These are phyloP conservation scores for Calonectria hawksworthii DNA, from an alignment of 2,329 filamentous ascomycete species.

Conservation along the genomic window DNA sequence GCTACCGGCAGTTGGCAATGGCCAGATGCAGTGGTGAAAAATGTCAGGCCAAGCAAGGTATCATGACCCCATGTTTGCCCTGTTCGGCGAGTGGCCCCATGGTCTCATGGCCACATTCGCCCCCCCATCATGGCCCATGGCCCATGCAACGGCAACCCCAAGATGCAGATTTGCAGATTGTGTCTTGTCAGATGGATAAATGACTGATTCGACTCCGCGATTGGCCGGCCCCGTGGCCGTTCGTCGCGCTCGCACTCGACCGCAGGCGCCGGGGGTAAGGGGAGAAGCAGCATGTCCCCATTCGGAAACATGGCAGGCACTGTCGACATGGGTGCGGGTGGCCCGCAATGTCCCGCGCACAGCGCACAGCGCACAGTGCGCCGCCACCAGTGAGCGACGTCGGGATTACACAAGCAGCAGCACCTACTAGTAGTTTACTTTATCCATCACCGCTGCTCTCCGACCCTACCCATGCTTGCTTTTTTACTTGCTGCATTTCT, in stretches of 20 bases:
- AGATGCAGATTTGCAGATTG: slow-evolving; percentile 13
- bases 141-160: slow-evolving; percentile 12
- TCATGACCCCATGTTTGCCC: slow-evolving; percentile 19
- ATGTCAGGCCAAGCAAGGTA: slow-evolving; percentile 10
- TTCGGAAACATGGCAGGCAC: slow-evolving; percentile 28
- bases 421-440: not conserved
- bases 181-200: slow-evolving; percentile 5
- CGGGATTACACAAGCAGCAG: slow-evolving; percentile 36
- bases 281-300: not conserved
- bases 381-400: slow-evolving; percentile 35
- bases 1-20: not conserved
- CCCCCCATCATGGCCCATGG: not conserved
- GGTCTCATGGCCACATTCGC: slow-evolving; percentile 9
- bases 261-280: slow-evolving; percentile 26
- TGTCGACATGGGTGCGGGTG: not conserved
- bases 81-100: slow-evolving; percentile 11
- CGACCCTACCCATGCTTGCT: slow-evolving; percentile 3
- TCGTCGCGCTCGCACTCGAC: not conserved
- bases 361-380: not conserved
- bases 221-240: not conserved
- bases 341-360: slow-evolving; percentile 1
- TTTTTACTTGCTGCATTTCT: not conserved
- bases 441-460: slow-evolving; percentile 6
- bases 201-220: not conserved
- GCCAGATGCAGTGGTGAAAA: not conserved